A percentile compares a stretch with the other conserved stretches of the same genome.
Evolutionary conservation across 306 rosid genomes (phyloP).

Genomic region (Ormosia semicastrata): DNA sequence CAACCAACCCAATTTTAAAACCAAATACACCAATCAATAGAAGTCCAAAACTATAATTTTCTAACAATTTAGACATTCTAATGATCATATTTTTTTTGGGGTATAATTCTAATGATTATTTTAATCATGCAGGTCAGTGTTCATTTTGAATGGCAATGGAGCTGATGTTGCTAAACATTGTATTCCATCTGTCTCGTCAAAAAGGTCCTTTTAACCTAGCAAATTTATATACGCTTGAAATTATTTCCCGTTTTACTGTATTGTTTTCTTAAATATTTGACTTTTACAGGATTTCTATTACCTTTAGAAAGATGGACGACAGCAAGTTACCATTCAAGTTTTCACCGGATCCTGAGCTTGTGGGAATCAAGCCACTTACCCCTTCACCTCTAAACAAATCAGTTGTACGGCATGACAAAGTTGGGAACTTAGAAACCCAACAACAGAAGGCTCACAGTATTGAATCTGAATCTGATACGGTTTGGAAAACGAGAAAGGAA

Average conservation of each 20-base stretch:
- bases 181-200: constrained; percentile 46
- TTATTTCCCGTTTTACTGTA: neutral
- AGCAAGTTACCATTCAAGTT: constrained; percentile 45
- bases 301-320: constrained; percentile 61
- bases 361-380: constrained; percentile 37
- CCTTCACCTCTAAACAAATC: constrained; percentile 5
- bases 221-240: neutral
- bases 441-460: neutral
- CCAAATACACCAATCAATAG: neutral
- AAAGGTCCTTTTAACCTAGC: constrained; percentile 36
- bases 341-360: constrained; percentile 41
- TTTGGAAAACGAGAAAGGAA: neutral
- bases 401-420: neutral
- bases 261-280: neutral
- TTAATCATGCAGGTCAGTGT: constrained; percentile 47
- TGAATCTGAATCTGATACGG: constrained; percentile 4
- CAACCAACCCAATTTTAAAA: too few relatives aligned
- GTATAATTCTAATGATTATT: neutral
- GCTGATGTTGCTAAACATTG: constrained; percentile 62
- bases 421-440: neutral
- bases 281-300: constrained; percentile 60
- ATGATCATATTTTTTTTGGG: too few relatives aligned
- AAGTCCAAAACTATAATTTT: too few relatives aligned
- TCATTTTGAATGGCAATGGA: constrained; percentile 54
- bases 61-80: too few relatives aligned